Evolutionary conservation across 352 stramenopile species (phyloP).

Genomic region (Blastocystis sp.): DNA sequence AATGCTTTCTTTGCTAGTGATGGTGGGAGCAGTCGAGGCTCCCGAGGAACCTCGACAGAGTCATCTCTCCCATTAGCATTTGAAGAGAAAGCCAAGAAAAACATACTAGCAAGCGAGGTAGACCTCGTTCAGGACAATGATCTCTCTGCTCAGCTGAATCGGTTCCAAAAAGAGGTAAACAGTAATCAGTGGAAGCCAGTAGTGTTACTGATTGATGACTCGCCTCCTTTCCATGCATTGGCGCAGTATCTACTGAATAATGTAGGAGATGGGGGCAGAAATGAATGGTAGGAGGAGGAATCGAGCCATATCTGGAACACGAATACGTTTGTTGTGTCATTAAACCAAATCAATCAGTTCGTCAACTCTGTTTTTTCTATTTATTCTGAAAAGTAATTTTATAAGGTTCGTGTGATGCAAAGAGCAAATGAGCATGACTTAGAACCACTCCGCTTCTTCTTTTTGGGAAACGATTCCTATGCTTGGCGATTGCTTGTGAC

Average conservation of each 20-base stretch:
- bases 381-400: neutral
- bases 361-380: neutral
- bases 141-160: neutral
- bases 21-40: neutral
- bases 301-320: neutral
- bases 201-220: neutral
- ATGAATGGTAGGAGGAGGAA: neutral
- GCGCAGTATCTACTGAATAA: neutral
- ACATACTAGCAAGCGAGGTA: neutral
- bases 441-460: neutral
- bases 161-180: neutral
- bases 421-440: constrained; percentile 18
- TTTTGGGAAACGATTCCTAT: constrained; percentile 24
- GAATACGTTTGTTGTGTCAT: neutral
- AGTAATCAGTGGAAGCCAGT: neutral
- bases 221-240: neutral
- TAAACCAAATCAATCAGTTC: neutral
- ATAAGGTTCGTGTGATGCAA: neutral
- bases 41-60: neutral
- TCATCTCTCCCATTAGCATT: neutral
- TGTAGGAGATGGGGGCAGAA: neutral
- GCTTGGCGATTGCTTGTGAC: constrained; percentile 1
- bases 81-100: neutral
- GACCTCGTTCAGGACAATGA: neutral
- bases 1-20: neutral